These are phyloP conservation scores for Penicillium tannophilum DNA, from an alignment of 495 filamentous ascomycete species.

Conservation along the genomic window DNA sequence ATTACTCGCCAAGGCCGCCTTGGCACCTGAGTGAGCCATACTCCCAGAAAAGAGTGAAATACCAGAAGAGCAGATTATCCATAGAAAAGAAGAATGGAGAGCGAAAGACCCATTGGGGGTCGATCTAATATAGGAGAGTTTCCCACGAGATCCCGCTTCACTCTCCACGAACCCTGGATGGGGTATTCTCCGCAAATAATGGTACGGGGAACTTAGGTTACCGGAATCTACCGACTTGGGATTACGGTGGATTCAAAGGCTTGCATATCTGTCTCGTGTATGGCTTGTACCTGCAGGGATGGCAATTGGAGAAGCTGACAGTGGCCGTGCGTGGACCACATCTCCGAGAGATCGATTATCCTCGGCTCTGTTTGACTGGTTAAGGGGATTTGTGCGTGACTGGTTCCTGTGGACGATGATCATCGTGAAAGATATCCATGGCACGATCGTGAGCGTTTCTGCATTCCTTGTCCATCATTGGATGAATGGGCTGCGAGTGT, in stretches of 20 bases:
- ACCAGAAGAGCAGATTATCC: not conserved
- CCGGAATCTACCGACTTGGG: not conserved
- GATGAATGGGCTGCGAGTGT: no score
- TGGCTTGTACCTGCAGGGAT: slow-evolving; percentile 8
- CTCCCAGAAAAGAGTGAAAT: slow-evolving; percentile 2
- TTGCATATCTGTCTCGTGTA: not conserved
- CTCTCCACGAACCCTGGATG: slow-evolving; percentile 4
- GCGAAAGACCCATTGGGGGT: not conserved
- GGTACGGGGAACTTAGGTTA: not conserved
- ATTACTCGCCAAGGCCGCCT: slow-evolving; percentile 7
- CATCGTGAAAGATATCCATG: not conserved
- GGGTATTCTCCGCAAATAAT: not conserved
- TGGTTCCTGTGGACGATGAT: not conserved
- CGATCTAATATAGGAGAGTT: slow-evolving; percentile 1
- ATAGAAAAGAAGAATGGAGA: not conserved
- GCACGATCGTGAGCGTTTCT: not conserved
- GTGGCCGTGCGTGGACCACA: not conserved
- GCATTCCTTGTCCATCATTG: not conserved
- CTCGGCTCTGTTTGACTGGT: not conserved
- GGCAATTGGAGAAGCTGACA: not conserved
- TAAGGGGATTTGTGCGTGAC: not conserved
- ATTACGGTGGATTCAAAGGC: not conserved
- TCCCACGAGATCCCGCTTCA: not conserved
- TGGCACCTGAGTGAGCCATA: not conserved
- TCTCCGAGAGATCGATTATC: not conserved